A percentile compares a stretch with the other conserved stretches of the same genome.
Evolutionary conservation across 139 green algal genomes (phyloP).

Genomic region (Mesotaenium endlicherianum): DNA sequence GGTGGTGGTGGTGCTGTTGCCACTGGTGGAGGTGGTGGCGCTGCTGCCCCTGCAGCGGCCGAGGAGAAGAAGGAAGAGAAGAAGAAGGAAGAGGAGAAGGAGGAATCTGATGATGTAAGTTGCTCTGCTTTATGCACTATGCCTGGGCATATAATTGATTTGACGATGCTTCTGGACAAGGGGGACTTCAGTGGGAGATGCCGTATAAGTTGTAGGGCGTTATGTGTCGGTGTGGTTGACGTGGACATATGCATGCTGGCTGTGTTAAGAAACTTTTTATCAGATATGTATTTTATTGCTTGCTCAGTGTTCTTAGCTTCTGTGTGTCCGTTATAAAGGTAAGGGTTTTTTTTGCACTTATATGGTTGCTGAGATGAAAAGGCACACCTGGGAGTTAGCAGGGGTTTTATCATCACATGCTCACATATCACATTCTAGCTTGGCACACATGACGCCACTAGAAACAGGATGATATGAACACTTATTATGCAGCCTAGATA

Average conservation of each 20-base stretch:
- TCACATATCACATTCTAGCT: too few relatives aligned
- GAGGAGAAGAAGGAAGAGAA: constrained; percentile 50
- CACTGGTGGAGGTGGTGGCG: constrained; percentile 51
- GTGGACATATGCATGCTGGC: background rate
- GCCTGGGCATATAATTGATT: background rate
- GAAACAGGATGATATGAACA: background rate
- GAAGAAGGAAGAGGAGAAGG: constrained; percentile 66
- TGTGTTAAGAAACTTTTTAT: background rate
- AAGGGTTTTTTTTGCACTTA: too few relatives aligned
- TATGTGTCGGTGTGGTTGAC: background rate
- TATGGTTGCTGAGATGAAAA: too few relatives aligned
- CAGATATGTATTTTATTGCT: background rate
- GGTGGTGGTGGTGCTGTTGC: constrained; percentile 40
- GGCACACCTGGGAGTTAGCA: too few relatives aligned
- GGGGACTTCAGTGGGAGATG: background rate
- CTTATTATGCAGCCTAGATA: too few relatives aligned
- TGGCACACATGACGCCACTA: background rate
- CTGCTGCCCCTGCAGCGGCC: constrained; percentile 33
- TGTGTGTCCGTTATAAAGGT: too few relatives aligned
- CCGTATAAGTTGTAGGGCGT: background rate
- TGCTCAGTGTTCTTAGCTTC: too few relatives aligned
- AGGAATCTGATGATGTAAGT: constrained; percentile 45
- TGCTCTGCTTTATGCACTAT: background rate
- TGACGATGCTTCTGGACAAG: background rate
- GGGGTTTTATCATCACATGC: too few relatives aligned